Base-by-base conservation (phyloP, 106 monocot genomes). In the Vanilla planifolia region DNA sequence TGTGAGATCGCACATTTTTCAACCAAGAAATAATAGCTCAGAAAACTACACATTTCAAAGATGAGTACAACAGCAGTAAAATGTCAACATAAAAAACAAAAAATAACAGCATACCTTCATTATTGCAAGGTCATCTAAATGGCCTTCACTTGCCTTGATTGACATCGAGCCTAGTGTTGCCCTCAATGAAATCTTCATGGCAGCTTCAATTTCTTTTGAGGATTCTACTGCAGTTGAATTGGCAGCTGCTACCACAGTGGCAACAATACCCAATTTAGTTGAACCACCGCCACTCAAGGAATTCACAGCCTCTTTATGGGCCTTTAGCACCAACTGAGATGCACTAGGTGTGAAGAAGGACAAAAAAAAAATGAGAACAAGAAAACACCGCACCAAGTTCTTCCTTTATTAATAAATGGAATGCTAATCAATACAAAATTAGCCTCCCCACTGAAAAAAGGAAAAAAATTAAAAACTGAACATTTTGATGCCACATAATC, bases 221-320 rank as follows among this genome's bases (percentile, higher is more conserved):
- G 91, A 87, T 75, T 98, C 91, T 50, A 73, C n/a, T 61, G 96
- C 84, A 46, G 79, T 75, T 21, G 96, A 75, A 63, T 98, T 98
- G 58, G 96, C 96, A 72, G 87, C 91, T 40, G 91, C 86, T 68
- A 98, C 83, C 14, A 81, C 96, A 23, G 86, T 84, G 29, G 96
- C 86, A 66, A 98, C 91, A 33, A 87, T 91, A 67, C 96, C 96
- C 25, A 98, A 41, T 48, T 81, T 87, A 36, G 86, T 43, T 68
- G 90, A 77, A 65, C 95, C 86, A 65, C 57, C 85, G 15, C 91
- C 91, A 68, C 75, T 69, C 64, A 98, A 78, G n/a, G 81, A 87
- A 77, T 91, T 91, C 46, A 98, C 96, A 55, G 96, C 96, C 32
- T 98, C 96, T 68, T 87, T 98, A 67, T 98, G 96, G 43, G 96